Conservation (phyloP, 768 basidiomycete genomes). For the Lactarius pseudohatsudake region DNA sequence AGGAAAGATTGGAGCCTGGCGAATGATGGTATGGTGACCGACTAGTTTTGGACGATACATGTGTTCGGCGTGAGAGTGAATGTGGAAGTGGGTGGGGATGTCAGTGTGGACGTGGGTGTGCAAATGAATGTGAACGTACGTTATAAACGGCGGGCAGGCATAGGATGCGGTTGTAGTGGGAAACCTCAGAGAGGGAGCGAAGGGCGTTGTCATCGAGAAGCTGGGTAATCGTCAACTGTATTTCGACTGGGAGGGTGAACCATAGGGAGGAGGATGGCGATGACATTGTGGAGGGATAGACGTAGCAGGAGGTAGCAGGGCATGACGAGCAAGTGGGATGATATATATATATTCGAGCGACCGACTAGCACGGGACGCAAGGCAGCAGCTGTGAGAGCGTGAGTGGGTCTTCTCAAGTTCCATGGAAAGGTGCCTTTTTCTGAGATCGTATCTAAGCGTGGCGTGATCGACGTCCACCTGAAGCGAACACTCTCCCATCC, state of each 20-base stretch:
- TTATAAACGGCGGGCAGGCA: slow-evolving; percentile 24
- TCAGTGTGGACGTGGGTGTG: not conserved
- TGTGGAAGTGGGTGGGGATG: not conserved
- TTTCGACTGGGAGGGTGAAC: slow-evolving; percentile 26
- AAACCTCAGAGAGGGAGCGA: slow-evolving; percentile 19
- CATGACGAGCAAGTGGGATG: not conserved
- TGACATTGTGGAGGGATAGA: not conserved
- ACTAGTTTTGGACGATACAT: slow-evolving; percentile 11
- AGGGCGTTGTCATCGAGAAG: slow-evolving; percentile 27
- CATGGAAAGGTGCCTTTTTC: slow-evolving; percentile 24
- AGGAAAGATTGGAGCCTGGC: slow-evolving; percentile 26
- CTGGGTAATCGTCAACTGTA: slow-evolving; percentile 25
- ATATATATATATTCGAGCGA: slow-evolving; percentile 22
- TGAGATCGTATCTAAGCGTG: slow-evolving; percentile 21
- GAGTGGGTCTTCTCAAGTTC: slow-evolving; percentile 16
- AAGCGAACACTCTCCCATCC: not conserved
- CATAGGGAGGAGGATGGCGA: slow-evolving; percentile 9
- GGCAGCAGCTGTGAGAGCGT: not conserved
- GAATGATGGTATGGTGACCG: slow-evolving; percentile 21
- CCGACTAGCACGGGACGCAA: slow-evolving; percentile 25
- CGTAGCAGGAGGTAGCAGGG: not conserved
- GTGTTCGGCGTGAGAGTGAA: not conserved
- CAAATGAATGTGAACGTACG: slow-evolving; percentile 11
- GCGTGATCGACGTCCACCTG: slow-evolving; percentile 21
- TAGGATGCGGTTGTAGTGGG: slow-evolving; percentile 14